Conservation (phyloP, 345 rosid genomes). For the Eucalyptus virginea region DNA sequence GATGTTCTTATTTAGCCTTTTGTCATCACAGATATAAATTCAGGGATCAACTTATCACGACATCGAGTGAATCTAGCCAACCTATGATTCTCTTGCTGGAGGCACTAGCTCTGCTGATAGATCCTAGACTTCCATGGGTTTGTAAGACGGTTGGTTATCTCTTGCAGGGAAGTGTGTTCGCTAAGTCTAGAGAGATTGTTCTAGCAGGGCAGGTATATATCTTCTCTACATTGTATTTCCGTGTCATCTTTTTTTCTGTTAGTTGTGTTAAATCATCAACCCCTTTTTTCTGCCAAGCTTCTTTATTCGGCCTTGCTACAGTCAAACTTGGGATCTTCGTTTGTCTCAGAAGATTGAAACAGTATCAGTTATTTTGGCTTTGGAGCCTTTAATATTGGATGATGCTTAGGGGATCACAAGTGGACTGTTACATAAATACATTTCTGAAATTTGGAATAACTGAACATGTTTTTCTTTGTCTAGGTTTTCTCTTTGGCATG, state of each 20-base stretch:
- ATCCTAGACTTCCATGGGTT: constrained; percentile 85
- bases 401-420: neutral
- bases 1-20: constrained; percentile 2
- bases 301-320: neutral
- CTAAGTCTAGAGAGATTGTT: constrained; percentile 56
- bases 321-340: neutral
- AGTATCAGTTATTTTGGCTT: neutral
- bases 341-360: neutral
- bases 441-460: neutral
- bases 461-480: neutral
- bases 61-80: constrained; percentile 24
- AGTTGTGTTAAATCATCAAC: neutral
- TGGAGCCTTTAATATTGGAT: neutral
- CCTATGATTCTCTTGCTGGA: constrained; percentile 53
- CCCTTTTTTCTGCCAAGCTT: neutral
- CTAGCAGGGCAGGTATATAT: constrained; percentile 45
- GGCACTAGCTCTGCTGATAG: constrained; percentile 48
- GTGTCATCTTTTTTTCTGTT: neutral
- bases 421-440: neutral
- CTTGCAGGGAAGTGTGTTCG: constrained; percentile 36
- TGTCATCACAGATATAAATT: constrained; percentile 38
- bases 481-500: neutral
- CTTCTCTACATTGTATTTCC: neutral
- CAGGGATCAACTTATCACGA: constrained; percentile 43
- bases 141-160: constrained; percentile 67